Base-by-base conservation (phyloP, 2,329 filamentous ascomycete species). In the Chaetomium globosum region DNA sequence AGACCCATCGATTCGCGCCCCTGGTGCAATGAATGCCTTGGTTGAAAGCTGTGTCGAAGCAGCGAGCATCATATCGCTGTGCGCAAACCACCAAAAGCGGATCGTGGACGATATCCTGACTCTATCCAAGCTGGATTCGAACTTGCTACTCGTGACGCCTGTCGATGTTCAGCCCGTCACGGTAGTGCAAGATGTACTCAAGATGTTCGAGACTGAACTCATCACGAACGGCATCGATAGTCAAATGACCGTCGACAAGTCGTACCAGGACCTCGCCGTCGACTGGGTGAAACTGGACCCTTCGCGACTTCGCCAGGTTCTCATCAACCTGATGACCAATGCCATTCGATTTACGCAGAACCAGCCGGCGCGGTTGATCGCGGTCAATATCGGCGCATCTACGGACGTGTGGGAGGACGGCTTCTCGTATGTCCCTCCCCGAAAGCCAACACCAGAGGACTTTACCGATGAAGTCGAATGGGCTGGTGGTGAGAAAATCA, bases 191-290 rank as follows among this genome's bases (percentile, higher is more conserved):
- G 82, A 84, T 28, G 86, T 89, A 0, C 74, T 93, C 39, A 91
- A 89, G 73, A 92, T 94, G 87, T 92, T 93, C 71, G 89, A 93
- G 76, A 83, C 88, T 9, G 90, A 94, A 73, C 77, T 94, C 16
- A 82, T 86, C 54, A 87, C 87, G 8, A 89, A 91, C 65, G 86
- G 87, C 52, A 93, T 94, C 66, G 82, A 86, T 60, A 85, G 92
- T 75, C 83, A 87, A 48, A 90, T 92, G 69, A 80, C 82, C 1
- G 83, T 93, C 49, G 87, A 91, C 70, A 82, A 88, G 53, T 88
- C 87, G 0, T 92, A 90, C 73, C 80, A 84, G 16, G 80, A 85
- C 19, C 77, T 92, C 55, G 81, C 81, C 2, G 80, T 93, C 36
- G 85, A 90, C 67, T 92, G 89, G 88, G 88, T 89, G 49, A 89